These are phyloP conservation scores for Tetracentron sinense DNA, from an alignment of 164 flowering plant species.

Conservation along the genomic window DNA sequence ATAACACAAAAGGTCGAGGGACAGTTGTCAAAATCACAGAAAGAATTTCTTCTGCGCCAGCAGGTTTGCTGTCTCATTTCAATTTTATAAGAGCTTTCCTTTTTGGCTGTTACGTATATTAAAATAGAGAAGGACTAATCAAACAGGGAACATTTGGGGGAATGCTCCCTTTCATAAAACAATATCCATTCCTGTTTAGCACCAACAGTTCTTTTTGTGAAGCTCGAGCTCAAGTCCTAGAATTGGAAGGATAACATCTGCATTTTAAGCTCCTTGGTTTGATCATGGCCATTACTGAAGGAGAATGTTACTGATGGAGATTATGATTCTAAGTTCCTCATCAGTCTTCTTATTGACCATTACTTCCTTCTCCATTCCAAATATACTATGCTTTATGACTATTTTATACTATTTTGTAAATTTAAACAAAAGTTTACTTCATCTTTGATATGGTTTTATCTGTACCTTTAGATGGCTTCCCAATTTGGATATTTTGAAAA, in stretches of 20 bases:
- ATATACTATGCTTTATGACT: no score
- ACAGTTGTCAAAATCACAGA: slow-evolving; percentile 97
- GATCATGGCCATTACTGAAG: no score
- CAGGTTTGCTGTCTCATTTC: slow-evolving; percentile 62
- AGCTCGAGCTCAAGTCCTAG: background rate
- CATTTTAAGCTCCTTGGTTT: no score
- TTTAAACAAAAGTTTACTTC: background rate
- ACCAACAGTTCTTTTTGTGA: no score
- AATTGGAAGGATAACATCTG: background rate
- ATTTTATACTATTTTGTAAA: background rate
- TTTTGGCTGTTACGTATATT: no score
- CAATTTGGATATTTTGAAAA: background rate
- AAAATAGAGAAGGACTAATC: background rate
- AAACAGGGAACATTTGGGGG: background rate
- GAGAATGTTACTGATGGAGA: background rate
- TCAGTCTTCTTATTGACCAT: background rate
- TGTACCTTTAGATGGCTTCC: background rate
- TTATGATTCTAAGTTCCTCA: background rate
- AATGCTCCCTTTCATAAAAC: background rate
- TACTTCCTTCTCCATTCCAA: background rate
- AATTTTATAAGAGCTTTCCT: background rate
- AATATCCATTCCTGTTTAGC: background rate
- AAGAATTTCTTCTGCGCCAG: slow-evolving; percentile 96
- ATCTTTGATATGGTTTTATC: background rate
- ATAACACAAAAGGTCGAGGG: slow-evolving; percentile 99